These are phyloP conservation scores for Flaveria robusta DNA, from an alignment of 129 eudicot species.

Conservation along the genomic window DNA sequence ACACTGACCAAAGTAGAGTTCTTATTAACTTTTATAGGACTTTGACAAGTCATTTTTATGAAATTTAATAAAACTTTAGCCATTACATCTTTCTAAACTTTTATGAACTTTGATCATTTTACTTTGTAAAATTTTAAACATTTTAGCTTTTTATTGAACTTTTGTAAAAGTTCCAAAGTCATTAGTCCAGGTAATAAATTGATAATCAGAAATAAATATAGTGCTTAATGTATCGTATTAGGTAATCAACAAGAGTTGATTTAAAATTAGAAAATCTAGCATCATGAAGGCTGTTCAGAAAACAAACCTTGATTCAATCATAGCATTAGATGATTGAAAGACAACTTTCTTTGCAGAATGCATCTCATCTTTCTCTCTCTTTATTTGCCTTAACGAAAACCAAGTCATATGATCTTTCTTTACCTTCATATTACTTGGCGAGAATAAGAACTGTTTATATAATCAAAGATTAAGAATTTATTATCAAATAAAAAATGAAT, in stretches of 20 bases:
- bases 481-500: not conserved
- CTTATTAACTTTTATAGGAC: too few relatives aligned
- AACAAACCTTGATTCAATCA: conserved; percentile 6
- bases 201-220: too few relatives aligned
- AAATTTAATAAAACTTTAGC: too few relatives aligned
- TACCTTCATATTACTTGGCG: not conserved
- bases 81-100: too few relatives aligned
- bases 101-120: too few relatives aligned
- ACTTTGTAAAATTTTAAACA: too few relatives aligned
- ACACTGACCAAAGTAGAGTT: too few relatives aligned
- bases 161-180: not conserved
- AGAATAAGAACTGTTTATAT: not conserved
- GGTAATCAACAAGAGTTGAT: too few relatives aligned
- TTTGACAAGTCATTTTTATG: too few relatives aligned
- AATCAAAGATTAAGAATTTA: not conserved
- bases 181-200: too few relatives aligned
- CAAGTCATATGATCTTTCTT: not conserved
- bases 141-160: not conserved
- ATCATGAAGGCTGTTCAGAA: not conserved
- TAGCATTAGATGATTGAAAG: not conserved
- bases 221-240: too few relatives aligned
- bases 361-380: not conserved
- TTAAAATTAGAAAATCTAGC: too few relatives aligned
- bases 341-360: not conserved
- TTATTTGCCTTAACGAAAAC: not conserved